Conservation (phyloP, 345 rosid genomes). For the Conringia planisiliqua region DNA sequence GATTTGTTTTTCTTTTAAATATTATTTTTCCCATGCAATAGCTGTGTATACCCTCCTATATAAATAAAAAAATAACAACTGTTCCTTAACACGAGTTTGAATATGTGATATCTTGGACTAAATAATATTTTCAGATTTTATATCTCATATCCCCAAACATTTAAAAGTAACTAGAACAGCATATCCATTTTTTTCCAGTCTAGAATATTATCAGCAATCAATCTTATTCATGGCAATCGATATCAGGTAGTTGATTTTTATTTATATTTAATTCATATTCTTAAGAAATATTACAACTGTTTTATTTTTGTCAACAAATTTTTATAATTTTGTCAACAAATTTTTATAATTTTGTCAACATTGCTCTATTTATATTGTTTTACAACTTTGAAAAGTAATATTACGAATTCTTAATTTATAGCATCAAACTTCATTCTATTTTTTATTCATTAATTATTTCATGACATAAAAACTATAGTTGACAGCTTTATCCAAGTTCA, state of each 20-base stretch:
- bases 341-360: too few relatives aligned
- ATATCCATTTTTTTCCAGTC: slow-evolving; percentile 8
- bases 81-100: background rate
- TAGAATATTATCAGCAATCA: slow-evolving; percentile 10
- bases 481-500: background rate
- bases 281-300: background rate
- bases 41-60: slow-evolving; percentile 19
- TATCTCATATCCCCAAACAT: background rate
- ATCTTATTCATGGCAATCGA: slow-evolving; percentile 24
- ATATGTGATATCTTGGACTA: background rate
- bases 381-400: background rate
- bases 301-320: background rate
- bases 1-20: background rate
- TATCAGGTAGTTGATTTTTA: background rate
- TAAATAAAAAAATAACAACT: background rate
- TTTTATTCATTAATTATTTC: background rate
- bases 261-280: background rate
- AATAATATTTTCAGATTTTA: background rate
- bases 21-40: slow-evolving; percentile 29
- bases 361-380: too few relatives aligned
- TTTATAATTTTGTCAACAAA: too few relatives aligned
- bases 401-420: background rate
- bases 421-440: background rate
- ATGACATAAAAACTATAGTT: background rate
- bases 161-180: slow-evolving; percentile 11